These are phyloP conservation scores for Coniochaeta prunicola DNA, from an alignment of 2,329 filamentous ascomycete species.

Conservation along the genomic window DNA sequence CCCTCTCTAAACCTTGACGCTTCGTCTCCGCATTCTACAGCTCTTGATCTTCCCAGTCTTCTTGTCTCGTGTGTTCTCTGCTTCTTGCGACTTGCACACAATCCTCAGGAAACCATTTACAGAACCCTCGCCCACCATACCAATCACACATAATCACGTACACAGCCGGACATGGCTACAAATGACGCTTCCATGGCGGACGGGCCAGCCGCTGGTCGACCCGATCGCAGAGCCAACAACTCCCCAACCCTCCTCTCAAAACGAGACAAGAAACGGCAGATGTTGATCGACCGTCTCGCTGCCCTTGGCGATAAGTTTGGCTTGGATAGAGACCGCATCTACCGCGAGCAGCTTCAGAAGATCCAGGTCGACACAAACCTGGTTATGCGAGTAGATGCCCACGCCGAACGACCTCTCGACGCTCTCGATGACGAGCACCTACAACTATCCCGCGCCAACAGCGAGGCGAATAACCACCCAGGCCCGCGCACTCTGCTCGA, in stretches of 20 bases:
- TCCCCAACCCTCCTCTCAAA: conserved; percentile 55
- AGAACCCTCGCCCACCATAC: not conserved
- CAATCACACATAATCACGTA: not conserved
- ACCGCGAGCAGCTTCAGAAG: conserved; percentile 82
- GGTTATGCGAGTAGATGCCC: conserved; percentile 78
- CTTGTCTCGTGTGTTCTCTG: too few species aligned
- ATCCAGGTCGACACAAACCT: conserved; percentile 87
- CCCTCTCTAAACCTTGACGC: not conserved
- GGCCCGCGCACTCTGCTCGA: conserved; percentile 53
- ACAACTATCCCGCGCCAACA: conserved; percentile 25
- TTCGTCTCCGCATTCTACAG: not conserved
- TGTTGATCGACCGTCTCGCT: conserved; percentile 70
- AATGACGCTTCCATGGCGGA: conserved; percentile 14
- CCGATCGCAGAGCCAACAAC: conserved; percentile 18
- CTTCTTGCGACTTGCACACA: not conserved
- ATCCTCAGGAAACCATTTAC: not conserved
- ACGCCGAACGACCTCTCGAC: conserved; percentile 45
- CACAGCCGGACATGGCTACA: conserved; percentile 13
- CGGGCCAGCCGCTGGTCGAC: conserved; percentile 8
- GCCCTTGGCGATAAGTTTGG: conserved; percentile 72
- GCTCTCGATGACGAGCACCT: conserved; percentile 34
- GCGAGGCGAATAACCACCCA: conserved; percentile 24
- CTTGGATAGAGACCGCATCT: conserved; percentile 74
- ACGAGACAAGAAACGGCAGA: conserved; percentile 81
- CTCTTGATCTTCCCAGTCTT: not conserved